phyloP scores from a whole-genome alignment of 345 rosid genomes.

The Corymbia maculata region DNA sequence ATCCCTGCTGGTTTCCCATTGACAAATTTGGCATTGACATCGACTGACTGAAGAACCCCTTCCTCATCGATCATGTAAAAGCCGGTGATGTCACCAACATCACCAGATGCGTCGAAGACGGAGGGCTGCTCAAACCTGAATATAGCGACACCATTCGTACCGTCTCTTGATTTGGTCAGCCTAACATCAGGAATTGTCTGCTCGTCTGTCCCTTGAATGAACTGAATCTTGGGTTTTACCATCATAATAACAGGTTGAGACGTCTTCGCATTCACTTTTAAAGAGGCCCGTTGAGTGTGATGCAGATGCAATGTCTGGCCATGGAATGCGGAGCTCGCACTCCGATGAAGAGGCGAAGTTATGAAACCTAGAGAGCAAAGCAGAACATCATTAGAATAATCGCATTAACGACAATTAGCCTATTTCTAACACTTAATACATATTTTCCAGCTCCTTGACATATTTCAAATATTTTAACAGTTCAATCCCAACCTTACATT shows the following conservation, averaged over 20 bases:
- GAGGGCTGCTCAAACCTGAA: slow-evolving; percentile 83
- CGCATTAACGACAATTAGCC: background rate
- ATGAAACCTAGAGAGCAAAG: slow-evolving; percentile 23
- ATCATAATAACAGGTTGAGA: slow-evolving; percentile 32
- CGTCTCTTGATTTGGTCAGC: slow-evolving; percentile 84
- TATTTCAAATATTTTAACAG: background rate
- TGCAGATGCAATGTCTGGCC: slow-evolving; percentile 33
- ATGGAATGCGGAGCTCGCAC: slow-evolving; percentile 27
- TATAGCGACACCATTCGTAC: slow-evolving; percentile 74
- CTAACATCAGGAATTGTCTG: slow-evolving; percentile 73
- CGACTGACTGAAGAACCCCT: slow-evolving; percentile 85
- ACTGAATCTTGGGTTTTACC: slow-evolving; percentile 75
- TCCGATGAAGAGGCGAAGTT: slow-evolving; percentile 25
- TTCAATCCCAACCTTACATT: background rate
- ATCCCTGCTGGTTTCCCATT: slow-evolving; percentile 83
- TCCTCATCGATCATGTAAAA: slow-evolving; percentile 96
- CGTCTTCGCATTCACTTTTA: slow-evolving; percentile 4
- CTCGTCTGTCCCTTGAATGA: slow-evolving; percentile 91
- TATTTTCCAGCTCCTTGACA: background rate
- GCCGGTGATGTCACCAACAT: slow-evolving; percentile 91
- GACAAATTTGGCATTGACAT: slow-evolving; percentile 85
- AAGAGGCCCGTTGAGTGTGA: background rate
- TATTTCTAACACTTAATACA: background rate
- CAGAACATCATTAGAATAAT: background rate
- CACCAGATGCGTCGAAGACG: slow-evolving; percentile 77